Evolutionary conservation across 768 basidiomycete species (phyloP).

Genomic region (Mycena rosella): DNA sequence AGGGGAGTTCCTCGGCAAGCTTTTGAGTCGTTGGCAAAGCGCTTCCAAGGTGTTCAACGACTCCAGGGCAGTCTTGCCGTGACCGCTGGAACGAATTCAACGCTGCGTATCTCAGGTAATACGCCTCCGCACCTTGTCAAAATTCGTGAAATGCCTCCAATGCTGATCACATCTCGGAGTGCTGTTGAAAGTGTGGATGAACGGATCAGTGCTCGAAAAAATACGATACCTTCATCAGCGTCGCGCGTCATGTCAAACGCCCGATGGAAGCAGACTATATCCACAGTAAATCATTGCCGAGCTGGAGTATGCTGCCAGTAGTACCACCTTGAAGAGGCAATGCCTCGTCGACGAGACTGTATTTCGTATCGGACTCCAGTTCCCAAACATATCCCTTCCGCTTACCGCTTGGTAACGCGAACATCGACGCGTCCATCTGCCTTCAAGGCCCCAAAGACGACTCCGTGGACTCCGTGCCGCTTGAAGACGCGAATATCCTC

Average conservation of each 20-base stretch:
- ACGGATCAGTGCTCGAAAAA: constrained; percentile 2
- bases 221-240: constrained; percentile 69
- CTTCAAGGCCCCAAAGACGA: constrained; percentile 76
- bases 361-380: background rate
- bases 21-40: constrained; percentile 54
- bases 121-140: constrained; percentile 75
- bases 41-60: constrained; percentile 57
- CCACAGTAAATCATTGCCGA: constrained; percentile 8
- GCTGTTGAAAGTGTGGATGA: constrained; percentile 46
- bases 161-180: constrained; percentile 61
- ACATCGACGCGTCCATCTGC: constrained; percentile 71
- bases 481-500: constrained; percentile 79
- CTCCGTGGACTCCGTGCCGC: constrained; percentile 66
- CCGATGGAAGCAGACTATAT: constrained; percentile 34
- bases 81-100: constrained; percentile 59
- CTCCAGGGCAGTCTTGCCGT: constrained; percentile 55
- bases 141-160: constrained; percentile 79
- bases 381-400: constrained; percentile 16
- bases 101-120: background rate
- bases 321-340: constrained; percentile 37
- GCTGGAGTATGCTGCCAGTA: background rate
- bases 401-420: constrained; percentile 66
- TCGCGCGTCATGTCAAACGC: constrained; percentile 65
- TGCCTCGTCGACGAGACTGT: constrained; percentile 39
- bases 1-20: constrained; percentile 52